Conservation (phyloP, 768 basidiomycete species). For the Melanogaster broomeanus region DNA sequence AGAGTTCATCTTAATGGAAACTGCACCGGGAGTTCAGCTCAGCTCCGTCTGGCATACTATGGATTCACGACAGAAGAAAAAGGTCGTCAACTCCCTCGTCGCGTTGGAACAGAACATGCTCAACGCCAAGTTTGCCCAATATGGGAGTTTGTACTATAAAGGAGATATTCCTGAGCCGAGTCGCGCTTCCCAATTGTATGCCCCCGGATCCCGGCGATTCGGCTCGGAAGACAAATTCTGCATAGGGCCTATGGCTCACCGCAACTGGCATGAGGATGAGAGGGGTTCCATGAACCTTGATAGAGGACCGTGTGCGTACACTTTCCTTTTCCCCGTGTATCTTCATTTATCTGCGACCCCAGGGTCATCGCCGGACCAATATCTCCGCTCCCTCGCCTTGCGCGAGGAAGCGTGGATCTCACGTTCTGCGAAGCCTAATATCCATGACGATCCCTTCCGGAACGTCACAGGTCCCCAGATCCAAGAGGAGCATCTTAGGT, state of each 20-base stretch:
- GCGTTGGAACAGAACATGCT: conserved; percentile 24
- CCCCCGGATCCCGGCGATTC: conserved; percentile 10
- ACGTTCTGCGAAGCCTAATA: conserved; percentile 9
- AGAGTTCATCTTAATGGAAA: conserved; percentile 38
- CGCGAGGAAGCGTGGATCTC: conserved; percentile 21
- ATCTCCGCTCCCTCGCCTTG: conserved; percentile 19
- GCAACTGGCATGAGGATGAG: conserved; percentile 29
- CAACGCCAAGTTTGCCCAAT: conserved; percentile 23
- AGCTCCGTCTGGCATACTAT: conserved; percentile 21
- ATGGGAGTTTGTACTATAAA: conserved; percentile 36
- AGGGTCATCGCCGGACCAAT: conserved; percentile 20
- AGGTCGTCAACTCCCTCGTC: conserved; percentile 19
- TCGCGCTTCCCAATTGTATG: conserved; percentile 5
- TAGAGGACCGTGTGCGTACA: conserved; percentile 36
- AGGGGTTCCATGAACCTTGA: conserved; percentile 25
- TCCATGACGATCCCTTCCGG: conserved; percentile 17
- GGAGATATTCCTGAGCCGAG: conserved; percentile 18
- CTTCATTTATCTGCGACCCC: conserved; percentile 7
- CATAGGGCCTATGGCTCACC: conserved; percentile 33
- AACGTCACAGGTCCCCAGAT: conserved; percentile 12
- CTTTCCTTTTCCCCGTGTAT: neutral
- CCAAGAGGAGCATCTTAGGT: conserved; percentile 19
- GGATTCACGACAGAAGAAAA: conserved; percentile 10
- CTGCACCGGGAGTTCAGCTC: conserved; percentile 26
- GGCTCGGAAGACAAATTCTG: conserved; percentile 24